Evolutionary conservation across 169 alveolate genomes (phyloP).

Genomic region (Pseudocohnilembus persalinus): DNA sequence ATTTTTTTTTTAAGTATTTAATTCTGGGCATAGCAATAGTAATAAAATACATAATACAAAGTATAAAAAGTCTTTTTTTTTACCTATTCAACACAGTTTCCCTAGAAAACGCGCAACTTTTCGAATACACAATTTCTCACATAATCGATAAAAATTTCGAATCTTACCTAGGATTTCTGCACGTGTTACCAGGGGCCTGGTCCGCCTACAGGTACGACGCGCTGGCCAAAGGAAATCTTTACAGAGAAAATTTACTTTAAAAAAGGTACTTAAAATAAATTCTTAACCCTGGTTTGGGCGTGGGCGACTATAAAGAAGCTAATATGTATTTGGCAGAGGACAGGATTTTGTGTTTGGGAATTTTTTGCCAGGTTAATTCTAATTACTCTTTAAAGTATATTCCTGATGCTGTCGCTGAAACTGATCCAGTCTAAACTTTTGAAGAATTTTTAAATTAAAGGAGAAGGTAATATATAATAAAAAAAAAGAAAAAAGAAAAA

Average conservation of each 20-base stretch:
- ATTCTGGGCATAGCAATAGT: too few relatives aligned
- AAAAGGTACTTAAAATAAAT: constrained; percentile 17
- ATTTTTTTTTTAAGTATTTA: too few relatives aligned
- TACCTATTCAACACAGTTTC: not conserved
- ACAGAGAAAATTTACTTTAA: constrained; percentile 7
- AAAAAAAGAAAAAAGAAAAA: too few relatives aligned
- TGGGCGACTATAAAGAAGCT: constrained; percentile 14
- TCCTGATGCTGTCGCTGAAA: constrained; percentile 31
- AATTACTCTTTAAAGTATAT: constrained; percentile 29
- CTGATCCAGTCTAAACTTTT: constrained; percentile 41
- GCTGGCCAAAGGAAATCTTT: not conserved
- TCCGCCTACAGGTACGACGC: constrained; percentile 43
- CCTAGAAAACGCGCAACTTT: constrained; percentile 23
- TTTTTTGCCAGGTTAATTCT: constrained; percentile 2
- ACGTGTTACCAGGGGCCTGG: constrained; percentile 52
- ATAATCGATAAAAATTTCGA: constrained; percentile 43
- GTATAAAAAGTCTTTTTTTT: not conserved
- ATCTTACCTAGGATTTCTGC: constrained; percentile 33
- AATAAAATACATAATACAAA: too few relatives aligned
- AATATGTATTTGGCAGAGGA: constrained; percentile 61
- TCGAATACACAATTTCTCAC: constrained; percentile 44
- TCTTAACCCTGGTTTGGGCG: constrained; percentile 1
- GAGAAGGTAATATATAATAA: too few relatives aligned
- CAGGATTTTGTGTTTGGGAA: constrained; percentile 29
- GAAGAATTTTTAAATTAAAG: constrained; percentile 32